Base-by-base conservation (phyloP, 2,329 filamentous ascomycete species). In the Cladophialophora exuberans region DNA sequence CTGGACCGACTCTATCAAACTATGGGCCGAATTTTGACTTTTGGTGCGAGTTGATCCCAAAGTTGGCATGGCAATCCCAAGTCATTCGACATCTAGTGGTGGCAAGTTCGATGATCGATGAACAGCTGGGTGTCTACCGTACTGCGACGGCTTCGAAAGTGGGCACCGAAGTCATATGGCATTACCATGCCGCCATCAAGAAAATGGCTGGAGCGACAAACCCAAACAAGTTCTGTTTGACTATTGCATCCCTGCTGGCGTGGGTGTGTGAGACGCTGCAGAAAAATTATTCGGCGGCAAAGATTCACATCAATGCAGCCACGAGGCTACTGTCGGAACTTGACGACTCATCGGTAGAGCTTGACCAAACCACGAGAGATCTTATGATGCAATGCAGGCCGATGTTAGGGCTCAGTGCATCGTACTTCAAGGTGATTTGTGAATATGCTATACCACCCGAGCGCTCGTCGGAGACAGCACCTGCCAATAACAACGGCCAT, bases 241-340 rank as follows among this genome's bases (percentile, higher is more conserved):
- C 36, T 2, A 15, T 49, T 15, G 52, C 52, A 18, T 49, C 35
- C n/a, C 22, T 44, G 52, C 25, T 54, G 18, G 52, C 26, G 6
- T 54, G 52, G 52, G 39, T 54, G 4, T 54, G 30, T 28, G 52
- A 54, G 22, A 36, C 36, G 22, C 23, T 54, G 38, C 44, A 49
- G 30, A 22, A 28, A 4, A 44, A 54, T n/a, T 46, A 52, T 26
- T 23, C 23, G 25, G 50, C 20, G 13, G 50, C 41, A 20, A 35
- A 26, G 15, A 35, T 52, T 15, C 50, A 52, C 11, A 18, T 52
- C 30, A 35, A 20, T 4, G 50, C 50, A 11, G 50, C 50, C 7
- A 45, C 39, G 11, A 20, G 33, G 7, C 22, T 52, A 7, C 41
- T 44, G 18, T 28, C 20, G 23, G 50, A 46, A 22, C 20, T 52